These are phyloP conservation scores for Brasilioporus rufonigricans DNA, from an alignment of 768 basidiomycete species.

Conservation along the genomic window DNA sequence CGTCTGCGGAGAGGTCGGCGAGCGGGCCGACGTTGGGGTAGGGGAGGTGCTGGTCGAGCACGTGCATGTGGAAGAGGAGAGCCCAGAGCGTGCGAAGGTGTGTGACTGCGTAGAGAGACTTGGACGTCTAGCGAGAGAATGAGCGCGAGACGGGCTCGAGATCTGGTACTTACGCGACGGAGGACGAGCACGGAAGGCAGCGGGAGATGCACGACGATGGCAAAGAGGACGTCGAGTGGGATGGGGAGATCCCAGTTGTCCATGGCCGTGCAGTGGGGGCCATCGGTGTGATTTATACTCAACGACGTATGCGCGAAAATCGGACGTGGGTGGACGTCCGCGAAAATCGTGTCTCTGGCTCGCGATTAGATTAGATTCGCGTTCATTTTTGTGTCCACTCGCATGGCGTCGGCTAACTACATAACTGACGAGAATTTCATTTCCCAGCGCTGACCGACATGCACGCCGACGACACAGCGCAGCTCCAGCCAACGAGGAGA, in stretches of 20 bases:
- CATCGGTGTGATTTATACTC: background rate
- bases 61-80: conserved; percentile 39
- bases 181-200: conserved; percentile 42
- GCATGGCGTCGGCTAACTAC: background rate
- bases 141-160: background rate
- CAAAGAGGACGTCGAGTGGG: conserved; percentile 43
- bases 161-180: conserved; percentile 40
- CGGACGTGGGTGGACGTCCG: conserved; percentile 18
- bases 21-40: conserved; percentile 38
- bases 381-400: background rate
- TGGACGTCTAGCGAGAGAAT: conserved; percentile 43
- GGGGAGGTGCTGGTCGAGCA: conserved; percentile 45
- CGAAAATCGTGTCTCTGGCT: conserved; percentile 20
- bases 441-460: background rate
- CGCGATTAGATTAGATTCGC: conserved; percentile 19
- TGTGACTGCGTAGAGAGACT: conserved; percentile 39
- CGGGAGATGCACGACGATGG: conserved; percentile 42
- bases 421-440: no score
- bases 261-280: background rate
- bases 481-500: no score
- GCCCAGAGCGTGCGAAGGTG: conserved; percentile 52
- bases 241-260: no score
- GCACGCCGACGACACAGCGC: no score
- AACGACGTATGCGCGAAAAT: conserved; percentile 19
- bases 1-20: conserved; percentile 36